Conservation (phyloP, 106 monocot genomes). For the Triglochin maritima region DNA sequence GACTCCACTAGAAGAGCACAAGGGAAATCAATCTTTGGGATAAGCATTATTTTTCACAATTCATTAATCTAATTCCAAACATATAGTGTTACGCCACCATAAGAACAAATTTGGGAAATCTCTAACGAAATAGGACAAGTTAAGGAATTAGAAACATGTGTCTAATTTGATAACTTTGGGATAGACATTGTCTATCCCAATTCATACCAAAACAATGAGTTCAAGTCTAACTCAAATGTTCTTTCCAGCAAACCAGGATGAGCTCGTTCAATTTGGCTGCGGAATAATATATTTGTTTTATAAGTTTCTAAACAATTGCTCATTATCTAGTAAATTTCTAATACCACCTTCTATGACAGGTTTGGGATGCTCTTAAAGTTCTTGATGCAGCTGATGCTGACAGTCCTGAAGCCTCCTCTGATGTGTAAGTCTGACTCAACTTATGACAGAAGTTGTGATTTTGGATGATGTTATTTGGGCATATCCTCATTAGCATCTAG, state of each 20-base stretch:
- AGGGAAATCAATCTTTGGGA: too few relatives aligned
- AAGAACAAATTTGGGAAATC: too few relatives aligned
- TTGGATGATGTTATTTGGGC: background rate
- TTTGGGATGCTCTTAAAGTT: constrained; percentile 76
- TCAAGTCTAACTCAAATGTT: background rate
- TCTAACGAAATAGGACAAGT: too few relatives aligned
- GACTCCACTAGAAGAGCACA: too few relatives aligned
- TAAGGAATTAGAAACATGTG: too few relatives aligned
- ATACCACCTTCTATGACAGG: constrained; percentile 16
- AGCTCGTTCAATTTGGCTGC: background rate
- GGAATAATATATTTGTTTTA: too few relatives aligned
- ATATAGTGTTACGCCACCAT: too few relatives aligned
- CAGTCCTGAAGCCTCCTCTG: constrained; percentile 42
- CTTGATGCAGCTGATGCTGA: constrained; percentile 59
- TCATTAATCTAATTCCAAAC: too few relatives aligned
- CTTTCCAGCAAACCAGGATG: background rate
- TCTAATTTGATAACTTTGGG: background rate
- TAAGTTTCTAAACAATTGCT: background rate
- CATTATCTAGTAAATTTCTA: background rate
- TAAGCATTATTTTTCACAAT: too few relatives aligned
- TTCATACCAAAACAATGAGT: background rate
- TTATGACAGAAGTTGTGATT: background rate
- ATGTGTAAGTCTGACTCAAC: constrained; percentile 28
- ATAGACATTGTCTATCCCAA: background rate
- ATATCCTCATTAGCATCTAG: too few relatives aligned